Evolutionary conservation across 2,329 filamentous ascomycete species (phyloP).

Genomic region (Penicillium psychrosexuale): DNA sequence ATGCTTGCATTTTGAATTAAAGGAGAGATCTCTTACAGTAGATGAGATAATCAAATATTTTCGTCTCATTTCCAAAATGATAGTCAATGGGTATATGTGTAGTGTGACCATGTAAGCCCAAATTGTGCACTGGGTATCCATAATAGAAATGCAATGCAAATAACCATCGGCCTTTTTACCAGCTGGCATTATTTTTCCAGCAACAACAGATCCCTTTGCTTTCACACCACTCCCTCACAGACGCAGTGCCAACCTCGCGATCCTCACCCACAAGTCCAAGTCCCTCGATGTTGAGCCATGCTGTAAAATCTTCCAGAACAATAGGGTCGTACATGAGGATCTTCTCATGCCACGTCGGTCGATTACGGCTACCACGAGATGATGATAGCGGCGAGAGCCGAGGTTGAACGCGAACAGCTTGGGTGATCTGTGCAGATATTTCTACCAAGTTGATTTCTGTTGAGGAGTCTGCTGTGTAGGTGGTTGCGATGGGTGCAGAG

Average conservation of each 20-base stretch:
- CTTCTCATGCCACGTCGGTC: slow-evolving; percentile 79
- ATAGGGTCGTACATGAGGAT: slow-evolving; percentile 93
- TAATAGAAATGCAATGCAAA: not conserved
- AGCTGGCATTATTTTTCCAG: slow-evolving; percentile 54
- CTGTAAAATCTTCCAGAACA: slow-evolving; percentile 76
- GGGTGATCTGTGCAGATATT: slow-evolving; percentile 50
- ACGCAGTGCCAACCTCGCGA: slow-evolving; percentile 58
- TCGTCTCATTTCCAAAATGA: too few relatives aligned
- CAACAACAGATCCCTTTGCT: slow-evolving; percentile 77
- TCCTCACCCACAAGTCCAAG: slow-evolving; percentile 63
- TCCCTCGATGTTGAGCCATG: slow-evolving; percentile 74
- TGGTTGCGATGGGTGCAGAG: not conserved
- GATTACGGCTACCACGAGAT: slow-evolving; percentile 37
- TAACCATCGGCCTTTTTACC: not conserved
- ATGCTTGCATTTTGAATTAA: too few relatives aligned
- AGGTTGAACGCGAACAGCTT: slow-evolving; percentile 46
- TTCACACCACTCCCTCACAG: slow-evolving; percentile 89
- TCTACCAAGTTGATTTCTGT: slow-evolving; percentile 27
- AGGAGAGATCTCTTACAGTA: not conserved
- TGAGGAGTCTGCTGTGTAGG: not conserved
- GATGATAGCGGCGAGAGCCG: slow-evolving; percentile 17
- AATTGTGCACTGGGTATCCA: not conserved
- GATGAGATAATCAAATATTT: not conserved
- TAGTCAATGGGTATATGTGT: not conserved
- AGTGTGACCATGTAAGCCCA: not conserved